Evolutionary conservation across 2,329 filamentous ascomycete genomes (phyloP), one percentile per base, ranked within the genome.

Genomic region (Trichoderma simmonsii): DNA sequence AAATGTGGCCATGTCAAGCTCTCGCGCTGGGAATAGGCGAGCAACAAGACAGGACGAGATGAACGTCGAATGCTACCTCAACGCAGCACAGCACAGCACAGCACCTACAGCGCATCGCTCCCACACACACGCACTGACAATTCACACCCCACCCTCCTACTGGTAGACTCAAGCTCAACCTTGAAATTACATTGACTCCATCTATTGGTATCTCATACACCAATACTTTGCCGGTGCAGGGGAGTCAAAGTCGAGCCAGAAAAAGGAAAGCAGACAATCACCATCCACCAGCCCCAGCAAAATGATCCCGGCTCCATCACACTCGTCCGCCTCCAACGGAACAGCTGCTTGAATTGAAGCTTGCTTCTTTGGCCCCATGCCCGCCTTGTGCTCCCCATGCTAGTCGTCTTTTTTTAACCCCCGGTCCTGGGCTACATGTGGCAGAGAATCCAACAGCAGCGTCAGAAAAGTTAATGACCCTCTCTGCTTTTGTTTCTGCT

Each of bases 351-450:
- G 24, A 66, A 64, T 64, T 14, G 59, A 71, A 64, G 68, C 59
- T 71, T 71, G 60, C 63, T 62, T 64, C 60, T 48, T 68, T 34
- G 70, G 26, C 48, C 63, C 70, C 61, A 57, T 67, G 43, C 61
- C 57, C 70, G 64, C 64, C 63, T 60, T 72, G 43, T 68, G 56
- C 57, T 61, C 56, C 64, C 70, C 70, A 57, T 62, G 32, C 63
- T 68, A 72, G 70, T 54, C 70, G 36, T 61, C 14, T 34, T 28
- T 32, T 66, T 36, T 34, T 34, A 26, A 14, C 28, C 66, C 65
- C 66, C 36, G 18, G 54, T 34, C 66, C 36, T 26, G 14, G 15
- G 14, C 24, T 48, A 39, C 48, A 56, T 18, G 32, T 39, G 51
- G 36, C 32, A 39, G 34, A 39, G 24, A n/a, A 59, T 15, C 54